Conservation (phyloP, 2,329 filamentous ascomycete genomes). For the Ophiocordyceps camponoti-rufipedis region DNA sequence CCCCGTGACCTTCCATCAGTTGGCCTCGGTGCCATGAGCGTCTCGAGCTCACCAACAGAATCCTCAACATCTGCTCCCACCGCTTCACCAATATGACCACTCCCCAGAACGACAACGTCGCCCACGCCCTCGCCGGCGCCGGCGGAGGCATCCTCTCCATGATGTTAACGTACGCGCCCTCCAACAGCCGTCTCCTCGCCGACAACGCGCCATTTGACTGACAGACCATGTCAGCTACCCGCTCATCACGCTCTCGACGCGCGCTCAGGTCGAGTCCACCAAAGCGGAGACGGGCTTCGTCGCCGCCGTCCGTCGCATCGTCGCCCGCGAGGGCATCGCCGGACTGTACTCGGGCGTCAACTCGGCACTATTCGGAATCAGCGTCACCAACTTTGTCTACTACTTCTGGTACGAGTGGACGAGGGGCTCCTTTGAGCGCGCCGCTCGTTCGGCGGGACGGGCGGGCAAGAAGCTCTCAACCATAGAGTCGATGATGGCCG, state of each 20-base stretch:
- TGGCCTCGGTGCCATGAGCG: neutral
- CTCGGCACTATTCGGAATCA: conserved; percentile 91
- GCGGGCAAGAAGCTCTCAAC: conserved; percentile 72
- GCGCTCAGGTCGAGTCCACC: conserved; percentile 93
- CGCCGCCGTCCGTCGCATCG: conserved; percentile 66
- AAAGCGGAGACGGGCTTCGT: conserved; percentile 74
- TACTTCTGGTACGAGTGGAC: conserved; percentile 99
- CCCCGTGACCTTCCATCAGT: neutral
- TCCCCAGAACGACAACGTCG: conserved; percentile 90
- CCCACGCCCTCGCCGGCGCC: conserved; percentile 81
- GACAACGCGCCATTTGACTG: neutral
- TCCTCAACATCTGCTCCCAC: too few relatives aligned
- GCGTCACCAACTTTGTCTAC: conserved; percentile 98
- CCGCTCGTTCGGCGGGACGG: conserved; percentile 54
- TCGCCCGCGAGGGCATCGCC: conserved; percentile 75
- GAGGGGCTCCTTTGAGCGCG: conserved; percentile 65
- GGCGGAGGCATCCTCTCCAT: conserved; percentile 91
- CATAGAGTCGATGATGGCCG: conserved; percentile 84
- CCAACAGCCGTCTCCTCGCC: neutral
- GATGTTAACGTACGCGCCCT: conserved; percentile 57
- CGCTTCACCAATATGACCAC: conserved; percentile 17
- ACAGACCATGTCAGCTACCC: conserved; percentile 49
- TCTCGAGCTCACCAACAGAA: neutral
- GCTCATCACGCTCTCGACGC: conserved; percentile 90
- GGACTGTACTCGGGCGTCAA: conserved; percentile 89